Conservation (phyloP, 1,139 yeast species). For the Pichia sp. region DNA sequence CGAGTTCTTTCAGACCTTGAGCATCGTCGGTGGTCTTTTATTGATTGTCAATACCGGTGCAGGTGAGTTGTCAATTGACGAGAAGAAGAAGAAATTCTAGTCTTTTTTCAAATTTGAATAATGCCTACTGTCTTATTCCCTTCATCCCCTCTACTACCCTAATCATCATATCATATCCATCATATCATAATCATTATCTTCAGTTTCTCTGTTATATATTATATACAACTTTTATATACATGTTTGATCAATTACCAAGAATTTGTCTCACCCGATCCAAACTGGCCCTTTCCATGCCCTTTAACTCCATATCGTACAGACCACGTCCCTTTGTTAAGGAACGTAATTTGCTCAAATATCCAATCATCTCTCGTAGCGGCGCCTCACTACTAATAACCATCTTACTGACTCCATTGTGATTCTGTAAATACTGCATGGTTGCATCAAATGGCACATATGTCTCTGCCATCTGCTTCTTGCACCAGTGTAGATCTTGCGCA, state of each 20-base stretch:
- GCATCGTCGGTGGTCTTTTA: constrained; percentile 90
- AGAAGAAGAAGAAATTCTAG: constrained; percentile 89
- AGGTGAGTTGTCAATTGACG: constrained; percentile 89
- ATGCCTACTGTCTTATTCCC: not conserved
- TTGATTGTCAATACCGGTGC: constrained; percentile 95
- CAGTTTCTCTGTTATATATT: not conserved
- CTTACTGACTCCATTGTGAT: constrained; percentile 29
- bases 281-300: constrained; percentile 63
- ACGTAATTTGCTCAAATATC: constrained; percentile 72
- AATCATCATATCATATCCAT: not conserved
- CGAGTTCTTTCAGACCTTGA: constrained; percentile 90
- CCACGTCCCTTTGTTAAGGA: constrained; percentile 90
- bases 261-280: constrained; percentile 43
- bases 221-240: constrained; percentile 1
- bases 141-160: not conserved
- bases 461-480: constrained; percentile 47
- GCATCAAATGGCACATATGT: constrained; percentile 57
- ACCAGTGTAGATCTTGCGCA: constrained; percentile 38
- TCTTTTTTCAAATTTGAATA: not conserved
- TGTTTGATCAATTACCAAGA: constrained; percentile 22
- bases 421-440: constrained; percentile 33
- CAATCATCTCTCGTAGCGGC: constrained; percentile 86
- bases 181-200: not conserved
- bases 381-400: constrained; percentile 70
- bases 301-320: constrained; percentile 70